These are phyloP conservation scores for Friedmanniomyces endolithicus DNA, from an alignment of 495 filamentous ascomycete species.

Conservation along the genomic window DNA sequence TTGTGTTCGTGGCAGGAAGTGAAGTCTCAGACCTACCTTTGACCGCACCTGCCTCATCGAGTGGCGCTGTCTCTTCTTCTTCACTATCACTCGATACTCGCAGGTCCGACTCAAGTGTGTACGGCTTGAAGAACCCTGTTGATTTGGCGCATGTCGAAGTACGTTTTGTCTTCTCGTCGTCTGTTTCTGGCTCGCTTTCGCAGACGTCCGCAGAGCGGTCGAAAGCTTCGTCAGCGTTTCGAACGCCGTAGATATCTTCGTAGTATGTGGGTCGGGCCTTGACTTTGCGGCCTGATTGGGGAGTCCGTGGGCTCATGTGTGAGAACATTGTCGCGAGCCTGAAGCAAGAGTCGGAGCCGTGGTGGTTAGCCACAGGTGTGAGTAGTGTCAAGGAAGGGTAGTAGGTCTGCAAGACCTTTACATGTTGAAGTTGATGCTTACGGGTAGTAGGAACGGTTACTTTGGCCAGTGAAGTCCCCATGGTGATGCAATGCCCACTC, in stretches of 20 bases:
- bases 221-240: conserved; percentile 6
- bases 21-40: neutral
- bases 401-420: too few relatives aligned
- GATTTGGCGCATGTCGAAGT: neutral
- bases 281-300: neutral
- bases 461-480: too few relatives aligned
- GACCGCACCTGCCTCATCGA: neutral
- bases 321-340: neutral
- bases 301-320: neutral
- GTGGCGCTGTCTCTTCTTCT: neutral
- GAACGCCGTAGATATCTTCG: conserved; percentile 9
- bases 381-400: too few relatives aligned
- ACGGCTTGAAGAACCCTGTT: neutral
- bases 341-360: too few relatives aligned
- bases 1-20: neutral
- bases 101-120: neutral
- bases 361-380: too few relatives aligned
- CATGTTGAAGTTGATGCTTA: too few relatives aligned
- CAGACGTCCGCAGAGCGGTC: neutral
- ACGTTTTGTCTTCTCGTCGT: neutral
- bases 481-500: too few relatives aligned
- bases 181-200: conserved; percentile 4
- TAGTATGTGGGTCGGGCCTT: neutral
- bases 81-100: neutral
- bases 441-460: too few relatives aligned